These are phyloP conservation scores for Chaetomium fimeti DNA, from an alignment of 495 filamentous ascomycete species.

Conservation along the genomic window DNA sequence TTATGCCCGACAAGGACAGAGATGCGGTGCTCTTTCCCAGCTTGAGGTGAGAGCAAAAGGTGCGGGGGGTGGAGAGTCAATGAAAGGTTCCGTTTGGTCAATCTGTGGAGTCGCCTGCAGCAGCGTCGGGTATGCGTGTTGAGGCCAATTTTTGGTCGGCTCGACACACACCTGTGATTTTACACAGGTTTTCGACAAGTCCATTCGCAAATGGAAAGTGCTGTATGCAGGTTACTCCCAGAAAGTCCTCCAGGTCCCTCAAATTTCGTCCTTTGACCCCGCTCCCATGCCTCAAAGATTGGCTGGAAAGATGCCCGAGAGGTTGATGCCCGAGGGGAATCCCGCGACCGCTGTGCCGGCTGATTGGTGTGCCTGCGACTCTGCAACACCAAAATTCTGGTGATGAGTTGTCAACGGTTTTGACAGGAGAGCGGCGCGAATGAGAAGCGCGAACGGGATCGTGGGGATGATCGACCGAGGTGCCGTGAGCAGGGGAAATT, in stretches of 20 bases:
- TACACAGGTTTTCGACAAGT: not conserved
- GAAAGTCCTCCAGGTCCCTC: not conserved
- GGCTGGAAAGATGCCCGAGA: slow-evolving; percentile 9
- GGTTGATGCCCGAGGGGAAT: slow-evolving; percentile 29
- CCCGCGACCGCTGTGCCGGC: slow-evolving; percentile 13
- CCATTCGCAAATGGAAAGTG: slow-evolving; percentile 14
- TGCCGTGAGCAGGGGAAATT: slow-evolving; percentile 16
- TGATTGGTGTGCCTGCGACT: slow-evolving; percentile 34
- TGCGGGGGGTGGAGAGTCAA: not conserved
- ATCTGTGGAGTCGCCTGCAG: slow-evolving; percentile 7
- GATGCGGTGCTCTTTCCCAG: slow-evolving; percentile 1
- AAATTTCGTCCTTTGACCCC: slow-evolving; percentile 18
- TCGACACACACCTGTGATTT: not conserved
- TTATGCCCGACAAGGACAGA: slow-evolving; percentile 1
- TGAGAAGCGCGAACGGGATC: slow-evolving; percentile 14
- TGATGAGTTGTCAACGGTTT: slow-evolving; percentile 29
- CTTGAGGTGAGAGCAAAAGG: not conserved
- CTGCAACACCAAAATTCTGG: slow-evolving; percentile 23
- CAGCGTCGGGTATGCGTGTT: not conserved
- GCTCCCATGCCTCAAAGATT: slow-evolving; percentile 13
- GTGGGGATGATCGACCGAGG: slow-evolving; percentile 7
- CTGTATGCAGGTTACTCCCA: slow-evolving; percentile 1
- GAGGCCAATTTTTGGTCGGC: slow-evolving; percentile 10
- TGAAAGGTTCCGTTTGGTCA: not conserved
- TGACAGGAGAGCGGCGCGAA: slow-evolving; percentile 22